phyloP scores from a whole-genome alignment of 495 filamentous ascomycete genomes.

The Cenococcum geophilum region DNA sequence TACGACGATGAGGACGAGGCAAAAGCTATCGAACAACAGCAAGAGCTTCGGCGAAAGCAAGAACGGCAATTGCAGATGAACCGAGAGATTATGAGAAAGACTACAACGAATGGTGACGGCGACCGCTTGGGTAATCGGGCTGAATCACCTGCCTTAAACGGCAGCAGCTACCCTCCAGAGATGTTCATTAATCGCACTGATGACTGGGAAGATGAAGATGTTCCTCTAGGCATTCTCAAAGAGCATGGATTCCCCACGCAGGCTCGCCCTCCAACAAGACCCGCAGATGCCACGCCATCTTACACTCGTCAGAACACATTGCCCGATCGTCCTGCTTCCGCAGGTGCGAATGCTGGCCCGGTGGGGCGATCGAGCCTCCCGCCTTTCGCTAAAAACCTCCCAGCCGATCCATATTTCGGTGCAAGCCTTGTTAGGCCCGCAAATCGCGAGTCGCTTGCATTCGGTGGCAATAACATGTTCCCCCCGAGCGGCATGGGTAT shows the following conservation, averaged over 20 bases:
- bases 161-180: conserved; percentile 25
- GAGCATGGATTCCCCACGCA: conserved; percentile 90
- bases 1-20: conserved; percentile 47
- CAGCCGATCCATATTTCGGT: conserved; percentile 83
- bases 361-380: conserved; percentile 52
- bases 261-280: conserved; percentile 68
- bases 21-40: conserved; percentile 55
- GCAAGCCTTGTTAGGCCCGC: conserved; percentile 69
- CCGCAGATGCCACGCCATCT: conserved; percentile 60
- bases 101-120: conserved; percentile 16
- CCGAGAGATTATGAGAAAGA: conserved; percentile 78
- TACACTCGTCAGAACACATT: conserved; percentile 49
- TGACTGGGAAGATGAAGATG: conserved; percentile 45
- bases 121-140: conserved; percentile 15
- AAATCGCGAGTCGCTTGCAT: conserved; percentile 69
- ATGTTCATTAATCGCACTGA: conserved; percentile 31
- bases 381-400: conserved; percentile 79
- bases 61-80: conserved; percentile 88
- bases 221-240: conserved; percentile 76
- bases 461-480: conserved; percentile 35
- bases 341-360: conserved; percentile 32
- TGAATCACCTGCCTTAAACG: conserved; percentile 3
- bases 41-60: conserved; percentile 77
- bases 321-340: conserved; percentile 42
- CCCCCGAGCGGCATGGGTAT: conserved; percentile 9